Evolutionary conservation across 1,284 basidiomycete species (phyloP), one percentile per base, ranked within the genome.

Genomic region (Rhodotorula sp.): DNA sequence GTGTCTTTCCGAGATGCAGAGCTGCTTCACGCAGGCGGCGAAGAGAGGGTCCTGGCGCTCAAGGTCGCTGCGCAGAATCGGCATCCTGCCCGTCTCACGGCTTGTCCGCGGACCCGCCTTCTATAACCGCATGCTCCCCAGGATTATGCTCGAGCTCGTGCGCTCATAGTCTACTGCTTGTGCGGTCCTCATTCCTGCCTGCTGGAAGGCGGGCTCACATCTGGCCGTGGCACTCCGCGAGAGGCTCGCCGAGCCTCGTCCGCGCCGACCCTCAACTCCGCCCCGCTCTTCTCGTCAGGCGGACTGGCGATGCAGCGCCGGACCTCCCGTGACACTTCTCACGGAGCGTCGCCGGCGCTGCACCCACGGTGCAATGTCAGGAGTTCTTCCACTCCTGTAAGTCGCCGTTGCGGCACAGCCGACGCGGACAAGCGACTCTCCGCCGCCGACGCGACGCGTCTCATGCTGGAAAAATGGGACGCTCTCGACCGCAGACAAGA

Each of bases 391-490:
- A 19, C 31, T 38, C 28, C 34, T 18, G 26, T n/a, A 50, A n/a
- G 14, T 31, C 18, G 15, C 61, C 50, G 8, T 21, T 8, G 5
- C 61, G 38, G 23, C 34, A 26, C 16, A 28, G 47, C 1, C 60
- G 48, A 18, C 38, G 50, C 50, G 50, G n/a, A 14, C 2, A 16
- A 43, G 34, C 23, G 18, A 18, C 58, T 70, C 19, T 65, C 66
- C 0, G 62, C 69, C 3, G 69, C 64, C 16, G 62, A 19, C 5
- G 69, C 69, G 15, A 70, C 69, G 7, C 49, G 65, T 7, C 52
- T 64, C 47, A 67, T 70, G 65, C 38, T 70, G 8, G 34, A 47
- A n/a, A 70, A 70, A 23, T 70, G 65, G 66, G 69, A 70, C 54
- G n/a, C 43, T 18, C 62, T 70, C 57, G 69, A 70, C 59, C 26